Conservation (phyloP, 176 grass and related monocot species). For the Oryza nivara region DNA sequence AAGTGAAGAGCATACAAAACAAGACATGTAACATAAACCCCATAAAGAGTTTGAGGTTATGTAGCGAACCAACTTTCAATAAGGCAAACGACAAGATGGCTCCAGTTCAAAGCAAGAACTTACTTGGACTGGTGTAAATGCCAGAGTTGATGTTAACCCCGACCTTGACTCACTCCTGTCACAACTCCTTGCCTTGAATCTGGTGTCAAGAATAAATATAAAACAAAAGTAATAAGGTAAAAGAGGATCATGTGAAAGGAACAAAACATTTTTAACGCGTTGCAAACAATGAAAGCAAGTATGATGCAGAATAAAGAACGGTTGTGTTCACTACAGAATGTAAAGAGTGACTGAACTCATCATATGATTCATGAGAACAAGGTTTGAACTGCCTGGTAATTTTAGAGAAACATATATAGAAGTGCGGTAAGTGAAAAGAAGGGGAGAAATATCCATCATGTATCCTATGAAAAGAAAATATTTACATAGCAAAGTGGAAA, state of each 20-base stretch:
- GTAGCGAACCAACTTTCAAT: background rate
- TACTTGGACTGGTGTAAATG: conserved; percentile 69
- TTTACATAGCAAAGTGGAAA: background rate
- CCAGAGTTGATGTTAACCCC: conserved; percentile 64
- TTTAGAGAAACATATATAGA: background rate
- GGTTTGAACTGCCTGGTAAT: background rate
- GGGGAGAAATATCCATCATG: background rate
- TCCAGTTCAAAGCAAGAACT: conserved; percentile 25
- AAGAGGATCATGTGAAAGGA: background rate
- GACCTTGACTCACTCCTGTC: conserved; percentile 52
- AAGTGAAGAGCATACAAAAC: background rate
- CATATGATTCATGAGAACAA: background rate
- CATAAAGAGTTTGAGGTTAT: background rate
- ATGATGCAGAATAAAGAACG: background rate
- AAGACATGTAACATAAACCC: background rate
- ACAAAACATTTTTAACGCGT: background rate
- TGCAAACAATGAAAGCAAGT: background rate
- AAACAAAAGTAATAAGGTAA: background rate
- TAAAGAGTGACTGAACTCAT: background rate
- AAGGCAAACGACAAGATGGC: background rate
- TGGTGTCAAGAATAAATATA: conserved; percentile 29
- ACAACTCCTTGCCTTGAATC: conserved; percentile 60
- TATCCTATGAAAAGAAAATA: background rate
- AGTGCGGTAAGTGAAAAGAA: background rate
- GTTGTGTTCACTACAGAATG: background rate